Evolutionary conservation across 2,329 filamentous ascomycete species (phyloP).

Genomic region (Verruconis gallopava): DNA sequence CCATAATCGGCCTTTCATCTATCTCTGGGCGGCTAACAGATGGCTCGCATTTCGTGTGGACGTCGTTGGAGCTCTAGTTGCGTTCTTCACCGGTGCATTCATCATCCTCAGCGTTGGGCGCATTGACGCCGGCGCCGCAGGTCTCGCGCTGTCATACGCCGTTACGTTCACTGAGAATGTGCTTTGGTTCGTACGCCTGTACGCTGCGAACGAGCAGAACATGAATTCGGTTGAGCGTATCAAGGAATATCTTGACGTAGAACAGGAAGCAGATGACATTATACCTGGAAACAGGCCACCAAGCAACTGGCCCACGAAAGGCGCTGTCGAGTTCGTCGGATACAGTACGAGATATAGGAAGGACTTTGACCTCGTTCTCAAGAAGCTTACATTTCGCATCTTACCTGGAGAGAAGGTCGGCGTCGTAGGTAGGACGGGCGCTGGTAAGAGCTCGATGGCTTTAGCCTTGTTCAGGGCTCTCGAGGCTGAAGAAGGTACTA

Average conservation of each 20-base stretch:
- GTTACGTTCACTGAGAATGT: conserved; percentile 96
- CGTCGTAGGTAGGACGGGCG: conserved; percentile 88
- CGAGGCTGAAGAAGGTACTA: conserved; percentile 80
- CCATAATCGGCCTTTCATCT: conserved; percentile 88
- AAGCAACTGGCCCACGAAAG: conserved; percentile 71
- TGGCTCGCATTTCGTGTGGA: conserved; percentile 94
- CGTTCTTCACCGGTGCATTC: conserved; percentile 88
- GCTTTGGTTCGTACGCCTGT: conserved; percentile 87
- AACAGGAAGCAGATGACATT: conserved; percentile 74
- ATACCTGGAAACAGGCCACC: conserved; percentile 68
- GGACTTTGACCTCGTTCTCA: conserved; percentile 78
- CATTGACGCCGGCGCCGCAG: conserved; percentile 82
- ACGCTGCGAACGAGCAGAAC: conserved; percentile 93
- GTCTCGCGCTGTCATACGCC: conserved; percentile 88
- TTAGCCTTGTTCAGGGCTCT: conserved; percentile 86
- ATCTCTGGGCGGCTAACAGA: conserved; percentile 89
- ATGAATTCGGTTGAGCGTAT: conserved; percentile 99
- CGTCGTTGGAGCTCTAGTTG: conserved; percentile 75
- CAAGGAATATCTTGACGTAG: conserved; percentile 92
- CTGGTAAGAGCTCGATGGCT: conserved; percentile 90
- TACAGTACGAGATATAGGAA: conserved; percentile 83
- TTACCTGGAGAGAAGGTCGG: conserved; percentile 81
- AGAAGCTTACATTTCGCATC: conserved; percentile 75
- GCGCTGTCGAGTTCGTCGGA: conserved; percentile 72
- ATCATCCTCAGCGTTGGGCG: conserved; percentile 70